Conservation (phyloP, 2,329 filamentous ascomycete genomes). For the Juglanconis juglandina region DNA sequence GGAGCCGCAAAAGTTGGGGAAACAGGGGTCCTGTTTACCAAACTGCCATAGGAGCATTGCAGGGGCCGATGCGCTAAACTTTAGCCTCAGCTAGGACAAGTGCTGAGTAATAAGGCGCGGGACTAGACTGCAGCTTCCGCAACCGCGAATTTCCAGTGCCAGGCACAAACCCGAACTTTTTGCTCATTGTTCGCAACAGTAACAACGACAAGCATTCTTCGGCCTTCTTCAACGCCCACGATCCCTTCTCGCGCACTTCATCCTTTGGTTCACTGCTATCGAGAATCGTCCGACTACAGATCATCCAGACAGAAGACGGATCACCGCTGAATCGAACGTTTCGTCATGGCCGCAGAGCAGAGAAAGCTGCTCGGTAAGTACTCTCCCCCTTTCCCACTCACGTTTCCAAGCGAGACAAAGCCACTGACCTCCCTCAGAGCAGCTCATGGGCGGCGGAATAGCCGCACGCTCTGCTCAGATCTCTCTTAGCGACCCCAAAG, state of each 20-base stretch:
- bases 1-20: not conserved
- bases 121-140: not conserved
- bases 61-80: not conserved
- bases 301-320: not conserved
- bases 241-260: not conserved
- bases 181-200: too few relatives aligned
- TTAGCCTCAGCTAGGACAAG: not conserved
- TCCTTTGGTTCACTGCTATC: too few relatives aligned
- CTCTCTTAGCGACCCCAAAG: slow-evolving; percentile 84
- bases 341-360: slow-evolving; percentile 88
- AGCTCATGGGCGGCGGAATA: slow-evolving; percentile 79
- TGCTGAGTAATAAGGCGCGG: not conserved
- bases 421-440: slow-evolving; percentile 55
- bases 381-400: not conserved
- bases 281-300: not conserved
- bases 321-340: too few relatives aligned
- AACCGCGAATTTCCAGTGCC: not conserved
- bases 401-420: not conserved
- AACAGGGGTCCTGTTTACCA: not conserved
- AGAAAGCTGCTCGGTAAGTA: slow-evolving; percentile 80
- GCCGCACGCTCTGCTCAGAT: slow-evolving; percentile 75
- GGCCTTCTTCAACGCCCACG: not conserved
- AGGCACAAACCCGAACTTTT: not conserved
- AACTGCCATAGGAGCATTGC: not conserved
- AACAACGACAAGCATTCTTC: not conserved